Percentiles rank a stretch among this genome's conserved stretches.
These are phyloP conservation scores for Lablab purpureus DNA, from an alignment of 306 rosid species.

Conservation along the genomic window DNA sequence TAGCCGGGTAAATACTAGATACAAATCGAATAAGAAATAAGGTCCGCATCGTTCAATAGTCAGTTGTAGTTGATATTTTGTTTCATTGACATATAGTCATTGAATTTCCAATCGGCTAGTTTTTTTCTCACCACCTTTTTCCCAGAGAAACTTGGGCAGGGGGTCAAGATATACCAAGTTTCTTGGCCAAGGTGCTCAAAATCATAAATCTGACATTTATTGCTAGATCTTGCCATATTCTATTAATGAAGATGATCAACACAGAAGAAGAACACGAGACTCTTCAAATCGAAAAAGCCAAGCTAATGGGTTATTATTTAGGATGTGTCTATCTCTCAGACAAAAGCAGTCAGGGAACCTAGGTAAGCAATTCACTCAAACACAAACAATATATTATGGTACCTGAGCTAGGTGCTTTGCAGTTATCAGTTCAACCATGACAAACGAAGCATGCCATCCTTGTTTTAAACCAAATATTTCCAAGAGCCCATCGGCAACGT, in stretches of 20 bases:
- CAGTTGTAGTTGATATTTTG: conserved; percentile 13
- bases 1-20: neutral
- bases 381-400: conserved; percentile 31
- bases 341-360: conserved; percentile 14
- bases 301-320: conserved; percentile 24
- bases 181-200: neutral
- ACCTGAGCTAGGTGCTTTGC: conserved; percentile 99
- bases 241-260: conserved; percentile 23
- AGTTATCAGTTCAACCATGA: conserved; percentile 90
- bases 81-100: neutral
- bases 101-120: conserved; percentile 1
- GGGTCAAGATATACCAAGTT: neutral
- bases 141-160: neutral
- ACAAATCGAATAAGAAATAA: conserved; percentile 4
- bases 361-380: conserved; percentile 13
- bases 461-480: conserved; percentile 98
- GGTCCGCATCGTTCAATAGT: neutral
- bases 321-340: conserved; percentile 13
- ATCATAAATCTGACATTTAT: neutral
- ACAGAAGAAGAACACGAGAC: neutral
- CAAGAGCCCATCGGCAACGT: conserved; percentile 90
- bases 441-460: conserved; percentile 99
- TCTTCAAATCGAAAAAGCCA: conserved; percentile 35
- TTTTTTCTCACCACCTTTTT: conserved; percentile 2
- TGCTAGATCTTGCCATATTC: conserved; percentile 28